Evolutionary conservation across 2,329 filamentous ascomycete genomes (phyloP).

Genomic region (Botrytis paeoniae): DNA sequence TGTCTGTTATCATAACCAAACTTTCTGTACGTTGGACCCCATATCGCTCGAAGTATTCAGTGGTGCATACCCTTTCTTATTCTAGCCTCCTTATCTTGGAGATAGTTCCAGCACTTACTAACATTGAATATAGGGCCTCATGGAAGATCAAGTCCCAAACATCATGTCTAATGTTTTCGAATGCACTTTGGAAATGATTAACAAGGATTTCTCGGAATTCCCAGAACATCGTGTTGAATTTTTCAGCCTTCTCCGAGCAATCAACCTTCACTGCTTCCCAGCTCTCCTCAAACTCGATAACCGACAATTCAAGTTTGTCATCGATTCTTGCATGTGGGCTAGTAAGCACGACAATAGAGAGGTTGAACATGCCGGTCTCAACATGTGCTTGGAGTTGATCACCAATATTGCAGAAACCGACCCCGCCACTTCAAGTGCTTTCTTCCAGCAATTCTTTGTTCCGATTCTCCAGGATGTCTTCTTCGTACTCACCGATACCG

Average conservation of each 20-base stretch:
- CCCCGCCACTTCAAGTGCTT: constrained; percentile 78
- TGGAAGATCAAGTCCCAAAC: constrained; percentile 96
- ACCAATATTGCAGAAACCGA: constrained; percentile 96
- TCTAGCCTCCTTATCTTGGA: constrained; percentile 12
- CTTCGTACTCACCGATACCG: constrained; percentile 94
- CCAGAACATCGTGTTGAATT: constrained; percentile 99
- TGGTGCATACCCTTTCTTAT: constrained; percentile 36
- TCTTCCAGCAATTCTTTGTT: constrained; percentile 98
- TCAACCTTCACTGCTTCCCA: constrained; percentile 97
- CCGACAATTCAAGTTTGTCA: constrained; percentile 98
- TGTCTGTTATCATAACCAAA: constrained; percentile 96
- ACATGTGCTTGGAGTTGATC: constrained; percentile 97
- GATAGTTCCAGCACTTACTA: constrained; percentile 29
- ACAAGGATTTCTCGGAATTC: constrained; percentile 99
- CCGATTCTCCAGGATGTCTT: constrained; percentile 96
- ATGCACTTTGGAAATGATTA: constrained; percentile 99
- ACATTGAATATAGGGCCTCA: constrained; percentile 62
- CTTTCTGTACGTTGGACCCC: constrained; percentile 76
- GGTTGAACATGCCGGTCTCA: constrained; percentile 91
- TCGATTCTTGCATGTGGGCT: constrained; percentile 99
- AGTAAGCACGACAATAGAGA: constrained; percentile 99
- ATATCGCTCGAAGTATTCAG: constrained; percentile 47
- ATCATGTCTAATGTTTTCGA: constrained; percentile 99
- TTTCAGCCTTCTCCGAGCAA: constrained; percentile 92
- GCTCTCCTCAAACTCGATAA: constrained; percentile 90